Evolutionary conservation across 164 flowering plant species (phyloP), one percentile per base, ranked within the genome.

Genomic region (Echeveria elegans): DNA sequence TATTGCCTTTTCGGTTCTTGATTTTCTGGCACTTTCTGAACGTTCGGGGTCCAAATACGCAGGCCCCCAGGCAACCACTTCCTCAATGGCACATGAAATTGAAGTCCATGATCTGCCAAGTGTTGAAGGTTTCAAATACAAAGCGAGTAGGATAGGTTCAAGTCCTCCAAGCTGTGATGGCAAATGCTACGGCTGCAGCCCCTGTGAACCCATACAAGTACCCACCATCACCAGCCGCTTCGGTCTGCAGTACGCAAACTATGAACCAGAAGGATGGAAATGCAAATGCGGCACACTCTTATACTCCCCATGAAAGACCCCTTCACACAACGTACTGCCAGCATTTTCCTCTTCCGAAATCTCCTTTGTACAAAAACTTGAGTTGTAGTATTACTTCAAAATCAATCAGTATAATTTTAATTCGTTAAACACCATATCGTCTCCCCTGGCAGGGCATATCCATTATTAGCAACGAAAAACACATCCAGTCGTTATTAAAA

Each of bases 161-260:
- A 79, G 77, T 12, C 90, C 90, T 56, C 90, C 90, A 68, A 81
- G 78, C 69, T 86, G 90, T 69, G 82, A 78, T 37, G 73, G 81
- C 74, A 84, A 81, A 65, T 86, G 90, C 63, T 75, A 64, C 70
- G 85, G 90, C 0, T 84, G 88, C 72, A 64, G 6, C 18, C 90
- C 90, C 15, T 86, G 90, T 69, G 81, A 79, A 68, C 80, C 90
- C 61, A 78, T 81, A 29, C 90, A 86, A 69, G 86, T 86, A n/a
- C 90, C 90, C 31, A 77, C 85, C 30, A 77, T 69, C 53, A 70
- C 41, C 40, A 70, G 72, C 69, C 77, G 41, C 37, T 11, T 81
- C 10, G 76, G 79, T 6, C 40, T 80, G 4, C 83, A 83, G 63
- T 82, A 77, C 50, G 68, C 90, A 11, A 86, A 86, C 62, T 86